Conservation (phyloP, 176 grass and related monocot species). For the Lolium multiflorum region DNA sequence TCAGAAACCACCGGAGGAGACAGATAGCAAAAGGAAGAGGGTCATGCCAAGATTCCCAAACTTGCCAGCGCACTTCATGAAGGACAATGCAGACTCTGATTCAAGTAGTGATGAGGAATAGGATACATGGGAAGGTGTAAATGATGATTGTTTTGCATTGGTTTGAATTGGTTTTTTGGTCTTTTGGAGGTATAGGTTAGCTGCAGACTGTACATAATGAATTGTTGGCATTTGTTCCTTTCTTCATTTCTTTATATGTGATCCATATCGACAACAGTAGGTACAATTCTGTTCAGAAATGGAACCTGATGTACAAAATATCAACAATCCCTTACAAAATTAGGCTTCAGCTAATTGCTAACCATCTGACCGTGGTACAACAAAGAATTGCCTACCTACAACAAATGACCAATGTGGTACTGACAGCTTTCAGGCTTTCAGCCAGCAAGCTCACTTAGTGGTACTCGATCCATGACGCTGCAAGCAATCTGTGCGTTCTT, state of each 20-base stretch:
- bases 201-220: conserved; percentile 70
- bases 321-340: conserved; percentile 22
- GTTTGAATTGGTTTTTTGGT: conserved; percentile 54
- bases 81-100: conserved; percentile 78
- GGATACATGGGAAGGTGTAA: conserved; percentile 31
- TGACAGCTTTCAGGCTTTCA: conserved; percentile 56
- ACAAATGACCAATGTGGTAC: conserved; percentile 46
- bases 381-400: conserved; percentile 49
- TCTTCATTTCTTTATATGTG: conserved; percentile 34
- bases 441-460: conserved; percentile 82
- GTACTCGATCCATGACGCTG: conserved; percentile 85
- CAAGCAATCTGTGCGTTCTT: conserved; percentile 76
- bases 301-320: conserved; percentile 21
- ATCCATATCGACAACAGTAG: background rate
- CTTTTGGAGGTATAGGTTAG: conserved; percentile 64
- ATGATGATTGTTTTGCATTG: conserved; percentile 68
- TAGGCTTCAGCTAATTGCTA: background rate
- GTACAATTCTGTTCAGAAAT: conserved; percentile 21
- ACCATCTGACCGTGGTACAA: conserved; percentile 36
- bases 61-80: conserved; percentile 86
- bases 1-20: conserved; percentile 50
- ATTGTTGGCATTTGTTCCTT: conserved; percentile 43
- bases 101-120: conserved; percentile 93
- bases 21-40: conserved; percentile 66
- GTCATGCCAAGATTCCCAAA: conserved; percentile 87